Evolutionary conservation across 768 basidiomycete genomes (phyloP).

Genomic region (Tulasnella sp.): DNA sequence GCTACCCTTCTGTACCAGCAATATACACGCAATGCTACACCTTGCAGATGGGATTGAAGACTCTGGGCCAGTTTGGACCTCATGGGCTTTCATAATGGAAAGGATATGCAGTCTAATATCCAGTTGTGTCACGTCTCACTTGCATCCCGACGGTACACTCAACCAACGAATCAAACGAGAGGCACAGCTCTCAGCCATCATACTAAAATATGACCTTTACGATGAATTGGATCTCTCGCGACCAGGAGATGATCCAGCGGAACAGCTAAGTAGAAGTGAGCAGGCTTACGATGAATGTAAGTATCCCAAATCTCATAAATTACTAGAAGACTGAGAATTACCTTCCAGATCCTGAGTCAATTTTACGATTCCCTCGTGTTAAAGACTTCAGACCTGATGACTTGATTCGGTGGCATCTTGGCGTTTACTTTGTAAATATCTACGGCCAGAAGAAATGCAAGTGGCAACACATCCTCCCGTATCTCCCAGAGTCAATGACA

Average conservation of each 20-base stretch:
- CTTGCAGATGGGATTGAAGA: constrained; percentile 24
- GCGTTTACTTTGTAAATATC: background rate
- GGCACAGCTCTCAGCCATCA: constrained; percentile 24
- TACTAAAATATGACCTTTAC: constrained; percentile 22
- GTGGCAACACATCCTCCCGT: background rate
- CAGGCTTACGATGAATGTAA: constrained; percentile 4
- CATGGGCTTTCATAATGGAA: constrained; percentile 31
- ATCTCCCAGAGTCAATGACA: constrained; percentile 1
- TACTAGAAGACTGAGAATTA: background rate
- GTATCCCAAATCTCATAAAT: background rate
- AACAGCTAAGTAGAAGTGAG: background rate
- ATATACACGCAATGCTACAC: constrained; percentile 29
- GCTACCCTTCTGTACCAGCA: constrained; percentile 25
- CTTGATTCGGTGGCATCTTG: background rate
- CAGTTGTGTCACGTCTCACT: constrained; percentile 18
- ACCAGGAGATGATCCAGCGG: constrained; percentile 5
- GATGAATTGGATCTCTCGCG: constrained; percentile 20
- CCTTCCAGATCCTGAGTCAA: background rate
- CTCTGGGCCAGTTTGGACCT: constrained; percentile 27
- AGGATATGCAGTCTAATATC: constrained; percentile 21
- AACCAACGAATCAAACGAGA: constrained; percentile 22
- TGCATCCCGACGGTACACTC: constrained; percentile 25
- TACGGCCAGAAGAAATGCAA: background rate
- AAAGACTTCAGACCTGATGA: background rate
- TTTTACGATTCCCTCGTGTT: constrained; percentile 6